Evolutionary conservation across 371 early-diverging fungal genomes (phyloP), one percentile per base, ranked within the genome.

Genomic region (Thermomucor indicae-seudaticae): DNA sequence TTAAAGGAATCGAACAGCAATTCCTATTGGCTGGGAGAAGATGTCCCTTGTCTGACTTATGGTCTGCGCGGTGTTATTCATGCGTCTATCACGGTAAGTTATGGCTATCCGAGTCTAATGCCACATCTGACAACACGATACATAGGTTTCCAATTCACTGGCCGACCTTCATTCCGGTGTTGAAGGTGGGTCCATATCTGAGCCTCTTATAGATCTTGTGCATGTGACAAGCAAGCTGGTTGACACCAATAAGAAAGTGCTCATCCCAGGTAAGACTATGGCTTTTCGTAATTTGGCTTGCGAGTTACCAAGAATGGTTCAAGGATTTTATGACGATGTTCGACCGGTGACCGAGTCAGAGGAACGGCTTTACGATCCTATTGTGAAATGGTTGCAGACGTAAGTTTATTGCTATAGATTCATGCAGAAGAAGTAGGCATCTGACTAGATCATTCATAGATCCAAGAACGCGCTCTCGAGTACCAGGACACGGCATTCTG

Each of bases 121-220:
- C 6, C 44, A 27, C 28, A 16, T 31, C 34, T 31, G 20, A 30
- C 7, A 16, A 22, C 45, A 3, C 27, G 23, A 39, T 28, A 16
- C n/a, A 20, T 47, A 65, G 27, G 78, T 78, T 14, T 70, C 66
- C 49, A 80, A 83, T 51, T 60, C 77, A 14, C 58, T 78, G 16
- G 67, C 78, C 10, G 91, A 92, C 47, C 65, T 88, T 11, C 92
- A 92, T 64, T 87, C 92, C 16, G 92, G 92, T 23, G 88, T 92
- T 6, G 86, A 88, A 64, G 92, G 92, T 44, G 92, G 92, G n/a
- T 86, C 88, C 1, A 81, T 86, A 17, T 82, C 78, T 8, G 90
- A 92, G 43, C 92, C 92, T 14, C 58, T 92, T 51, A 75, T 84
- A 22, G 86, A 88, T 49, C 57, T 92, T 64, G 70, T 90, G 23